Conservation (phyloP, 768 basidiomycete genomes). For the Asterophora parasitica region DNA sequence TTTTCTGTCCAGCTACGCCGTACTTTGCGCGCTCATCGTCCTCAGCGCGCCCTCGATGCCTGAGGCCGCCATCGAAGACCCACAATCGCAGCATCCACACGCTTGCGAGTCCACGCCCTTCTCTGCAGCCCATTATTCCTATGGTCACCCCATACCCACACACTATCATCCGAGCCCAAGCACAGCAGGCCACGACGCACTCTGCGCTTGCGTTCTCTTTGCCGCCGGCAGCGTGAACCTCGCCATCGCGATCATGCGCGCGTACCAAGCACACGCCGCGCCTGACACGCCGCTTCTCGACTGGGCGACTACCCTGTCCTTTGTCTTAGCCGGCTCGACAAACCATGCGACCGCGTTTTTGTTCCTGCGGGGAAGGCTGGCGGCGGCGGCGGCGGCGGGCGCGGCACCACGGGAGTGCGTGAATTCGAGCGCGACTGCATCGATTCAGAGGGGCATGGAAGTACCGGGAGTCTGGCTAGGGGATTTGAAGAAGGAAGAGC, state of each 20-base stretch:
- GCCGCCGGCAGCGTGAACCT: conserved; percentile 13
- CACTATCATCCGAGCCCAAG: not conserved
- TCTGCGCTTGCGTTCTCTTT: conserved; percentile 14
- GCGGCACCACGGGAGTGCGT: not conserved
- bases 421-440: not conserved
- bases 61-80: no score
- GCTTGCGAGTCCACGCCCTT: no score
- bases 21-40: conserved; percentile 8
- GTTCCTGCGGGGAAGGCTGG: conserved; percentile 8
- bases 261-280: not conserved
- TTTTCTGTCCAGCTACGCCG: conserved; percentile 8
- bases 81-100: no score
- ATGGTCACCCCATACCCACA: no score
- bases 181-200: conserved; percentile 4
- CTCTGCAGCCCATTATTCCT: no score
- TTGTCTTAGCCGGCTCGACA: conserved; percentile 6
- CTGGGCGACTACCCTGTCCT: conserved; percentile 5
- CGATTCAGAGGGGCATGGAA: not conserved
- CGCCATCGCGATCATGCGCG: conserved; percentile 6
- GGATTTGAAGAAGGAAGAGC: not conserved
- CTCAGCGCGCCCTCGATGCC: not conserved
- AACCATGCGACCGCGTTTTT: conserved; percentile 11
- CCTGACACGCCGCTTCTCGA: not conserved
- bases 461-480: not conserved
- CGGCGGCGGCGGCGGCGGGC: no score